phyloP scores from a whole-genome alignment of 768 basidiomycete genomes.

The Boletus bicolor region DNA sequence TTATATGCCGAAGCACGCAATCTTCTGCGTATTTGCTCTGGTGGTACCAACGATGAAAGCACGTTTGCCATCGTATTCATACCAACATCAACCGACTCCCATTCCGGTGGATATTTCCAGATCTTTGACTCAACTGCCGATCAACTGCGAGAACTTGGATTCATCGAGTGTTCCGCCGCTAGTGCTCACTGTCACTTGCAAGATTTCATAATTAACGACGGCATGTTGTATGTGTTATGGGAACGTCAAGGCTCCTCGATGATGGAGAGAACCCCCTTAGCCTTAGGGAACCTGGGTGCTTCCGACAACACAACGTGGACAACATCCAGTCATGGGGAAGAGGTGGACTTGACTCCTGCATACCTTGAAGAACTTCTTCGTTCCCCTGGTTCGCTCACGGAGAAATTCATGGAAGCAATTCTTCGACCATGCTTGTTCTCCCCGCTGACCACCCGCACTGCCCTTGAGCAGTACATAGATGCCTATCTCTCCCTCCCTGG shows the following conservation, averaged over 20 bases:
- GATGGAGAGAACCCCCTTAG: slow-evolving; percentile 55
- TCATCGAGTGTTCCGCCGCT: slow-evolving; percentile 55
- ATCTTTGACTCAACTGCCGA: slow-evolving; percentile 57
- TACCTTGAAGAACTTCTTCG: slow-evolving; percentile 83
- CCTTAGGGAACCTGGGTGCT: slow-evolving; percentile 34
- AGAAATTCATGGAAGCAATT: slow-evolving; percentile 77
- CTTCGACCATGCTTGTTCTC: slow-evolving; percentile 91
- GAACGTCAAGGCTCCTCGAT: slow-evolving; percentile 75
- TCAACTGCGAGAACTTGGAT: slow-evolving; percentile 54
- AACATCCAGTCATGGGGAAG: slow-evolving; percentile 57
- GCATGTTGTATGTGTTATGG: slow-evolving; percentile 70
- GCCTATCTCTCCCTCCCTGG: slow-evolving; percentile 66
- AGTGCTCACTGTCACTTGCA: slow-evolving; percentile 72
- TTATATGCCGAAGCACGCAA: slow-evolving; percentile 61
- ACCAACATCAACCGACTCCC: slow-evolving; percentile 59
- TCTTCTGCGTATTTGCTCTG: slow-evolving; percentile 62
- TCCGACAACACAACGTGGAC: slow-evolving; percentile 45
- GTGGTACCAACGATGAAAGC: slow-evolving; percentile 44
- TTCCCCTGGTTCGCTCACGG: slow-evolving; percentile 65
- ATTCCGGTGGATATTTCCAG: slow-evolving; percentile 79
- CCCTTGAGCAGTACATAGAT: slow-evolving; percentile 79
- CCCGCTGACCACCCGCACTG: slow-evolving; percentile 71
- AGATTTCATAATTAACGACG: slow-evolving; percentile 62
- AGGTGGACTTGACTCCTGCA: slow-evolving; percentile 77
- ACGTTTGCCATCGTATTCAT: slow-evolving; percentile 70